Evolutionary conservation across 2,329 filamentous ascomycete species (phyloP), one percentile per base, ranked within the genome.

Genomic region (Fusarium gaditjirri): DNA sequence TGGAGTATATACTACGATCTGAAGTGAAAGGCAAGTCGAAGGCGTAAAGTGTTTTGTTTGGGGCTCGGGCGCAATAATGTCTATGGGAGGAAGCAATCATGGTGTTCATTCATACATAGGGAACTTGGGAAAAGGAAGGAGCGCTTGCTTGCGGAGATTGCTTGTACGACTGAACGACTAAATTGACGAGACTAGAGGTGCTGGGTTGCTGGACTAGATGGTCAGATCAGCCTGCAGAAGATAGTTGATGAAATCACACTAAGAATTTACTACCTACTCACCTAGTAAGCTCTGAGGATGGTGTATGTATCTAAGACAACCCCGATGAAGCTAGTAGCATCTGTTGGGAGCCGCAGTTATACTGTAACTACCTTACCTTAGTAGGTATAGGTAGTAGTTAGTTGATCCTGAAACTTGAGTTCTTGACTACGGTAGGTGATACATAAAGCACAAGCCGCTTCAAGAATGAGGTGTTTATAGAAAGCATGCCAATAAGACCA

Each of bases 21-120:
- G 67, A 52, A 59, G 77, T 60, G 11, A 80, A 78, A 58, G 78
- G 77, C 17, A 79, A 79, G 66, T 57, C 62, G 21, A 72, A 42
- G 49, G 61, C 44, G 19, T 73, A 68, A 69, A 27, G 19, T 42
- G 43, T 53, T 52, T 54, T 46, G 33, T 71, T 64, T 70, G 47
- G 63, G 63, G 44, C 36, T 33, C 41, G 50, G 50, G 60, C 63
- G 46, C 47, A 50, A 55, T 21, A 27, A 44, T 33, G 39, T 63
- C 43, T 60, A 58, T 42, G 50, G 52, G 66, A 50, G 53, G 63
- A 29, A 50, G 36, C 42, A 46, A 36, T 59, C 35, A 65, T 31
- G 38, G 56, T 33, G 46, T 27, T 46, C 46, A 46, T 49, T 42
- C n/a, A 44, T 70, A 35, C 41, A 19, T 16, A 25, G 41, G 46